Evolutionary conservation across 805 yeast species (phyloP), one percentile per base, ranked within the genome.

Genomic region (Zygoascus flipseniorum): DNA sequence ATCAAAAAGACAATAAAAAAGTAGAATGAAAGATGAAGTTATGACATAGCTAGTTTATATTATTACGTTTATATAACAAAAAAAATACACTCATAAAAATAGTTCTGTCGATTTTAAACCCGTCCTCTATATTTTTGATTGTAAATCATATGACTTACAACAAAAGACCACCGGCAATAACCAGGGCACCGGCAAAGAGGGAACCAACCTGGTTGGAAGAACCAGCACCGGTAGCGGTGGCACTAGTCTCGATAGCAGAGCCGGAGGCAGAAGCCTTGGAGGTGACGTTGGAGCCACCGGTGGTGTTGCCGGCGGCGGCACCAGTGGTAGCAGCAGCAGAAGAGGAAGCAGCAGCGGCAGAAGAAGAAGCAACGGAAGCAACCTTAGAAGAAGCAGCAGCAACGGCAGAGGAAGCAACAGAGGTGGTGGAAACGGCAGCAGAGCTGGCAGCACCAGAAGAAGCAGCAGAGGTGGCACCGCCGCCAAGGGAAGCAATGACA

Each of bases 341-440:
- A 31, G 41, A 20, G 18, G 18, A 28, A 32, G 31, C 26, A 37
- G 53, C 31, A 19, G 41, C 28, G 31, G 41, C 32, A 20, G 18
- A 52, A 32, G 31, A 18, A 37, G 53, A 47, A 18, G 37, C 23
- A 8, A 6, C 28, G 32, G 31, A 42, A 51, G 43, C 35, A 19
- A 18, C 69, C 66, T 51, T 64, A 65, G 56, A 60, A 71, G 23
- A 56, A 14, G n/a, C 46, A 13, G 23, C 56, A 35, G 41, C 76
- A 72, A 64, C 66, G 69, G 60, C 76, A 79, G 48, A 58, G 59
- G 54, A 71, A 65, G 67, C 74, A 69, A 69, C 66, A 71, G 58
- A 72, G 70, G 35, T 13, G 13, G 35, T 31, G 35, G 35, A n/a
- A 4, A 19, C 39, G 35, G 51, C 31, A 28, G 8, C 39, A 13